Conservation (phyloP, 2,329 filamentous ascomycete genomes). For the Colletotrichum tabaci region DNA sequence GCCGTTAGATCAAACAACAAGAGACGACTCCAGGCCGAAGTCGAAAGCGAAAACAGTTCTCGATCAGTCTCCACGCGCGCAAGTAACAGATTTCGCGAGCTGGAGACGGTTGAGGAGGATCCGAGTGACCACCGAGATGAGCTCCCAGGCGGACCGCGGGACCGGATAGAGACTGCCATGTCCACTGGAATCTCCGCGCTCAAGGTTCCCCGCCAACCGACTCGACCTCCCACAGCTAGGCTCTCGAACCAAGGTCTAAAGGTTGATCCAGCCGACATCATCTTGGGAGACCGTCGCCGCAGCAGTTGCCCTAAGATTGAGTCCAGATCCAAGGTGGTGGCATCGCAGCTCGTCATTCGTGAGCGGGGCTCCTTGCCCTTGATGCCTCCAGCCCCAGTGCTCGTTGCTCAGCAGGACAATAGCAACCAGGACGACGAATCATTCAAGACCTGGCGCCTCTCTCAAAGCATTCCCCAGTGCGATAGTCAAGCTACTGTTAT, state of each 20-base stretch:
- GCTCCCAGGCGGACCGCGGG: conserved; percentile 20
- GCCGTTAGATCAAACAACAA: conserved; percentile 25
- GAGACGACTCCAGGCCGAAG: conserved; percentile 26
- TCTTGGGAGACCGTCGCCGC: conserved; percentile 25
- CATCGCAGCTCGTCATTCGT: conserved; percentile 31
- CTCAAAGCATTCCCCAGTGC: conserved; percentile 27
- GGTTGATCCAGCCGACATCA: conserved; percentile 16
- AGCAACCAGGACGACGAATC: conserved; percentile 40
- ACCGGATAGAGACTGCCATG: conserved; percentile 27
- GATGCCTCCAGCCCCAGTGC: conserved; percentile 32
- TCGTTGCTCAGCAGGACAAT: conserved; percentile 16
- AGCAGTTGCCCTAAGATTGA: conserved; percentile 24
- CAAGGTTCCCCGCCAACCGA: conserved; percentile 3
- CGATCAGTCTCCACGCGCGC: conserved; percentile 33
- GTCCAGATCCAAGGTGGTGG: conserved; percentile 14
- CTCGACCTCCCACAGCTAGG: conserved; percentile 15
- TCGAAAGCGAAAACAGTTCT: conserved; percentile 34
- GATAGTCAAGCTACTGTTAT: conserved; percentile 14
- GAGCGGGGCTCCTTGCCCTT: conserved; percentile 41
- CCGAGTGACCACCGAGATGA: conserved; percentile 20
- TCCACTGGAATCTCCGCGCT: conserved; percentile 2
- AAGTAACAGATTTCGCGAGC: conserved; percentile 29
- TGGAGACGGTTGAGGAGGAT: conserved; percentile 35
- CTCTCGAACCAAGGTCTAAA: conserved; percentile 23
- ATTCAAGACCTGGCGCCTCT: conserved; percentile 44